These are phyloP conservation scores for Paraconiothyrium sp. DNA, from an alignment of 2,329 filamentous ascomycete species.

Conservation along the genomic window DNA sequence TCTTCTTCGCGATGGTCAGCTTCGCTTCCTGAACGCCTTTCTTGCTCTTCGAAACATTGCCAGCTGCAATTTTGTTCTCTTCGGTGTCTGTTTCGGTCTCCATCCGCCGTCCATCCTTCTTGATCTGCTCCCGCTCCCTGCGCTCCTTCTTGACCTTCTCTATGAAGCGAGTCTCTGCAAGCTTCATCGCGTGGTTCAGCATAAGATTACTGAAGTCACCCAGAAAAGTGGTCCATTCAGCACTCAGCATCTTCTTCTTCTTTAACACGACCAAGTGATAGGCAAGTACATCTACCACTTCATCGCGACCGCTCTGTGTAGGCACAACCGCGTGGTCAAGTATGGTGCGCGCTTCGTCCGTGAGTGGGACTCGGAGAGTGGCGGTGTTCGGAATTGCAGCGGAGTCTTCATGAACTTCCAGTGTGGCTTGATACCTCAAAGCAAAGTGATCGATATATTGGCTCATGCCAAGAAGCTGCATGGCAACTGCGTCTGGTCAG, in stretches of 20 bases:
- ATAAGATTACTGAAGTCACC: neutral
- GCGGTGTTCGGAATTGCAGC: no score
- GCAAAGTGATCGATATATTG: conserved; percentile 7
- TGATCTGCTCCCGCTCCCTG: neutral
- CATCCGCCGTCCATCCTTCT: neutral
- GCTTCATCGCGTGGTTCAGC: neutral
- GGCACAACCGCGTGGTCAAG: conserved; percentile 1
- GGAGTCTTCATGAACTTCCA: neutral
- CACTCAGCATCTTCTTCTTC: neutral
- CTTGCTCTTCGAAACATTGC: neutral
- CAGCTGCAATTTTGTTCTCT: neutral
- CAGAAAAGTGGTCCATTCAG: neutral
- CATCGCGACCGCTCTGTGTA: neutral
- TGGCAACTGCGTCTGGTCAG: neutral
- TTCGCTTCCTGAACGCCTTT: neutral
- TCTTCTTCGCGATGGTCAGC: neutral
- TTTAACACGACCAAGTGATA: conserved; percentile 1
- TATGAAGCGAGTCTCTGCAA: neutral
- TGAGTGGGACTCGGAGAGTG: neutral
- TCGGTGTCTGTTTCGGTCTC: neutral
- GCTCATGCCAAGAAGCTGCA: neutral
- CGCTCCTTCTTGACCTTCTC: neutral
- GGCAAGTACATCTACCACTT: neutral
- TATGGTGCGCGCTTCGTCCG: neutral
- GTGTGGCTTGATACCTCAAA: neutral